Conservation (phyloP, 208 protist genomes). For the Acanthamoeba royreba region DNA sequence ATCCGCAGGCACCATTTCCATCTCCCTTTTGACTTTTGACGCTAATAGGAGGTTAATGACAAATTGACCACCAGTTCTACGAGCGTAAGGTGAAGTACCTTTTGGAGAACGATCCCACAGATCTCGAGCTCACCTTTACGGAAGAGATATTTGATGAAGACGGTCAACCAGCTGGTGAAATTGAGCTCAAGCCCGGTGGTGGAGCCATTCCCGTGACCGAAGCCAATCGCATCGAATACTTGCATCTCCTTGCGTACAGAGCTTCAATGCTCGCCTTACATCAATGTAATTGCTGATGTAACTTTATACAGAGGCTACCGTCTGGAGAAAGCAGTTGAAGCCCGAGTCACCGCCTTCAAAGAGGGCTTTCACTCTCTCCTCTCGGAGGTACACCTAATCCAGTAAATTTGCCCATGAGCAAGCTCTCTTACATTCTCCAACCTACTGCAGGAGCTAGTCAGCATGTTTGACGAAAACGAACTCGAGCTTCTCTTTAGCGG, state of each 20-base stretch:
- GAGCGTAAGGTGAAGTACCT: background rate
- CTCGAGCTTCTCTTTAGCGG: constrained; percentile 75
- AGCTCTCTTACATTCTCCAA: background rate
- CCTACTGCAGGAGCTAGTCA: constrained; percentile 64
- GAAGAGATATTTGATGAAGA: background rate
- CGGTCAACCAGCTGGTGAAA: constrained; percentile 42
- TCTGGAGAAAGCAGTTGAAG: background rate
- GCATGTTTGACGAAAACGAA: constrained; percentile 72
- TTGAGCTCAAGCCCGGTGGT: constrained; percentile 91
- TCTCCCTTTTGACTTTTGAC: no score
- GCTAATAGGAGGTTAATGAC: background rate
- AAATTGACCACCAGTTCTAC: background rate
- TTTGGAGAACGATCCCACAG: background rate
- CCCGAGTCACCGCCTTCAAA: constrained; percentile 70
- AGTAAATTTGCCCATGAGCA: background rate
- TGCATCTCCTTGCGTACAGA: constrained; percentile 82
- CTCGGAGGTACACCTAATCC: background rate
- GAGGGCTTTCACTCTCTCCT: constrained; percentile 68
- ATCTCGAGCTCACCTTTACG: background rate
- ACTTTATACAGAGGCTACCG: background rate
- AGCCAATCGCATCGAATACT: constrained; percentile 91
- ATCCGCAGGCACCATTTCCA: background rate
- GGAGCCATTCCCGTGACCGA: constrained; percentile 92
- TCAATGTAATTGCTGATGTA: background rate
- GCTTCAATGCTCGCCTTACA: background rate